Base-by-base conservation (phyloP, 1,284 basidiomycete genomes). In the Puccinia horiana region DNA sequence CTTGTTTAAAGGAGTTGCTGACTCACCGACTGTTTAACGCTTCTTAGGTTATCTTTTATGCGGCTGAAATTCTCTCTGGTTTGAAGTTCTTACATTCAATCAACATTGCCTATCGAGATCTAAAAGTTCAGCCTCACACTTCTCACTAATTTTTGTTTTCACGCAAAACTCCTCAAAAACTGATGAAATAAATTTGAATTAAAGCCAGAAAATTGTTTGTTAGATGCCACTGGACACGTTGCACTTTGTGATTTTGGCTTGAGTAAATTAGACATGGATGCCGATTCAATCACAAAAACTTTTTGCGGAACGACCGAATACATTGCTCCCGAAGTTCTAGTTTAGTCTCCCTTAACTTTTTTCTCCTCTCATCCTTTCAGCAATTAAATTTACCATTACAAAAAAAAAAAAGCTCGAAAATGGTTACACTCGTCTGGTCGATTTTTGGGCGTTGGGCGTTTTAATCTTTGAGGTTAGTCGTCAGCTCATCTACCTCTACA, bases 291-390 rank as follows among this genome's bases (percentile, higher is more conserved):
- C n/a, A 88, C 87, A 72, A 86, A 86, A 76, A 88, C 88, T 0
- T 86, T 88, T 75, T 88, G 88, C 83, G 88, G 88, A 1, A 88
- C 88, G 26, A 88, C 88, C 29, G 86, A 87, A 37, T 88, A 87
- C 74, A 83, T 88, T 23, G 87, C 87, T 35, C 85, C 88, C 76
- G 88, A 88, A 83, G 87, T 88, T 56, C 83, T 88, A 52, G 83
- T 85, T 72, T 18, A 49, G 29, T 52, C 23, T 1, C 18, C 16
- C n/a, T 37, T 54, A 3, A 14, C 52, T 42, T 54, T 58, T 29
- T 42, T 35, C 32, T 44, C 3, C 18, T 18, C 29, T 23, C 44
- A 29, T 44, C 56, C n/a, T 67, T 67, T 14, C 3, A 12, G 35
- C 12, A 29, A 65, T 35, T 11, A 65, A 65, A 12, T 35, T 42